Evolutionary conservation across 306 rosid species (phyloP).

Genomic region (Fragaria ananassa): DNA sequence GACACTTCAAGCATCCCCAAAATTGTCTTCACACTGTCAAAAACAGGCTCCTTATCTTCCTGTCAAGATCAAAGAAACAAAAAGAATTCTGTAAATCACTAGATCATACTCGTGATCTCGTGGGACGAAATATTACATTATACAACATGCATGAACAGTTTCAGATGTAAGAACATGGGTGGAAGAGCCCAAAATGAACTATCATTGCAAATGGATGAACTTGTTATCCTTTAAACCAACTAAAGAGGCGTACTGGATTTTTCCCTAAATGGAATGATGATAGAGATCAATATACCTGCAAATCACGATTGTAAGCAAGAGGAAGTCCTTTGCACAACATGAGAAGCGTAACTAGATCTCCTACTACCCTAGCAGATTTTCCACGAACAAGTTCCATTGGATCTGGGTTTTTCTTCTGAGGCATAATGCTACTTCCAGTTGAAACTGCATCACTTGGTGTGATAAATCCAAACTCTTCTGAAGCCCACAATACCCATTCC

Average conservation of each 20-base stretch:
- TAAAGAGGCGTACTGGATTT: background rate
- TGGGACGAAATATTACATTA: background rate
- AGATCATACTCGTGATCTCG: slow-evolving; percentile 3
- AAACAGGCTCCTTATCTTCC: slow-evolving; percentile 98
- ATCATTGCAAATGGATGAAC: background rate
- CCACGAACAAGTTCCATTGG: slow-evolving; percentile 99
- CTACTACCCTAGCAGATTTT: slow-evolving; percentile 87
- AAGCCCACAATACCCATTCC: slow-evolving; percentile 99
- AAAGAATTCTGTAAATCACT: background rate
- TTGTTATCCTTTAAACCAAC: background rate
- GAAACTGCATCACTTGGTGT: slow-evolving; percentile 92
- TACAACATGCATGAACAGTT: background rate
- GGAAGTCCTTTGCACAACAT: slow-evolving; percentile 97
- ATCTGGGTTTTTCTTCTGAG: slow-evolving; percentile 98
- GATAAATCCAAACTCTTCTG: slow-evolving; percentile 94
- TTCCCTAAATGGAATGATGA: background rate
- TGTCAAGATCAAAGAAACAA: slow-evolving; percentile 28
- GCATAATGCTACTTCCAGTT: slow-evolving; percentile 98
- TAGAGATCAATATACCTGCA: slow-evolving; percentile 57
- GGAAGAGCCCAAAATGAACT: background rate
- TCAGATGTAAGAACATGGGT: slow-evolving; percentile 3
- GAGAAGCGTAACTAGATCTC: slow-evolving; percentile 84
- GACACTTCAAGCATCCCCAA: slow-evolving; percentile 98
- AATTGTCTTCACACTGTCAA: slow-evolving; percentile 88
- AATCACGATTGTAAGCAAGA: slow-evolving; percentile 93